These are phyloP conservation scores for Pleurotus citrinopileatus DNA, from an alignment of 768 basidiomycete species.

Conservation along the genomic window DNA sequence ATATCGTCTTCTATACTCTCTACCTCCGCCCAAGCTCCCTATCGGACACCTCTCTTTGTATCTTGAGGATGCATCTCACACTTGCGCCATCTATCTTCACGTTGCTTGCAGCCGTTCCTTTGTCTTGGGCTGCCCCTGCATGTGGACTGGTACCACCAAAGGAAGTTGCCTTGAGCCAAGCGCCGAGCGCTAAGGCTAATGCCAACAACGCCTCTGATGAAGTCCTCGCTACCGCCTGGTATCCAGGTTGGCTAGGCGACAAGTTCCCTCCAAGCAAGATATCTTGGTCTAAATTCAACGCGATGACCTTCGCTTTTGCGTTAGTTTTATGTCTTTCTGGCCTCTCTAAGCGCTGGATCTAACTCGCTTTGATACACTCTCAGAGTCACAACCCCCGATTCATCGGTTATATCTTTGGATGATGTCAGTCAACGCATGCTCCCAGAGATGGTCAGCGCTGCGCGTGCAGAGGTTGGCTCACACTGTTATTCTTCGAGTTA, in stretches of 20 bases:
- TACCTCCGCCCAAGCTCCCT: neutral
- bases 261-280: constrained; percentile 39
- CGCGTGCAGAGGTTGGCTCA: constrained; percentile 36
- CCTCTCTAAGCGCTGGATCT: constrained; percentile 2
- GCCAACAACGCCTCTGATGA: constrained; percentile 18
- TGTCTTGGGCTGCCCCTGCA: constrained; percentile 24
- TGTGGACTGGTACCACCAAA: constrained; percentile 33
- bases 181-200: neutral
- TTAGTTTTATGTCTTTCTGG: constrained; percentile 19
- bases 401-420: constrained; percentile 31
- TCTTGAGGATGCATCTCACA: constrained; percentile 7
- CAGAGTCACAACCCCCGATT: constrained; percentile 35
- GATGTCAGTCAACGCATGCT: constrained; percentile 43
- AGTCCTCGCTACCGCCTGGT: constrained; percentile 53
- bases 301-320: constrained; percentile 49
- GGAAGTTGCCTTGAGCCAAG: constrained; percentile 2
- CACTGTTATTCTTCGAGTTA: neutral
- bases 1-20: neutral
- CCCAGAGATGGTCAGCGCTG: constrained; percentile 52
- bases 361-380: neutral
- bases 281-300: constrained; percentile 54
- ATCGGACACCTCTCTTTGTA: neutral
- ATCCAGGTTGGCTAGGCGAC: constrained; percentile 46
- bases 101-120: constrained; percentile 25
- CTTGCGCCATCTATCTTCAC: constrained; percentile 13